Percentiles rank a stretch among this genome's conserved stretches.
Conservation (phyloP, 495 filamentous ascomycete species). For the Hamigera avellanea region DNA sequence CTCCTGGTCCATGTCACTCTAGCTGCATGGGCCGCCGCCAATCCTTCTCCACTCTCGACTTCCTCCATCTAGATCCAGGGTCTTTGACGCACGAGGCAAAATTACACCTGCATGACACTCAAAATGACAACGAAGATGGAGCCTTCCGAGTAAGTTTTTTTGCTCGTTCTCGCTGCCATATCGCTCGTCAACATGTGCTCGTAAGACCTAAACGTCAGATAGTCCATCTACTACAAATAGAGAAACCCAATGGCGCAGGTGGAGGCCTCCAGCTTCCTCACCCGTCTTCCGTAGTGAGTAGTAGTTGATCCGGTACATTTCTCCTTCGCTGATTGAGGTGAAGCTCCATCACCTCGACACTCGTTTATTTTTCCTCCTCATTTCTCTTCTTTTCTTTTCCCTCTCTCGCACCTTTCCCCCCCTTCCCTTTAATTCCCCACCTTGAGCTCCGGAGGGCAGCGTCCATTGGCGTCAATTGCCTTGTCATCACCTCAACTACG, state of each 20-base stretch:
- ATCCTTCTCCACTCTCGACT: constrained; percentile 16
- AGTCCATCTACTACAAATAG: constrained; percentile 7
- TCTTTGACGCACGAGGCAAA: constrained; percentile 23
- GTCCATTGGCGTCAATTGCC: no score
- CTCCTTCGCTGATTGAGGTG: constrained; percentile 2
- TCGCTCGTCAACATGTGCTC: constrained; percentile 15
- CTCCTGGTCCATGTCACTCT: constrained; percentile 13
- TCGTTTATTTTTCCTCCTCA: constrained; percentile 8
- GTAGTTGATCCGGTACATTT: constrained; percentile 7
- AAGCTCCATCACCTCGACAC: constrained; percentile 6
- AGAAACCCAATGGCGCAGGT: constrained; percentile 13
- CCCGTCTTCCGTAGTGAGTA: no score
- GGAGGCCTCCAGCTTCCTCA: no score
- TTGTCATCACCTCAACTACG: no score
- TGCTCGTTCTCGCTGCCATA: constrained; percentile 5
- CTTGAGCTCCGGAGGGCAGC: no score
- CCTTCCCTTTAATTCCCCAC: constrained; percentile 8
- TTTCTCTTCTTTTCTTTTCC: constrained; percentile 8
- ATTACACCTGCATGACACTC: constrained; percentile 25
- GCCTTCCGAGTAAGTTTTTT: constrained; percentile 8
- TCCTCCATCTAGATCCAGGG: constrained; percentile 26
- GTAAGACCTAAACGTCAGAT: background rate
- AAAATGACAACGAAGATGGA: constrained; percentile 20
- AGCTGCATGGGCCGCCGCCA: constrained; percentile 21
- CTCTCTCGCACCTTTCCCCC: constrained; percentile 1